phyloP scores from a whole-genome alignment of 352 stramenopile species.

The Phytophthora palmivora region DNA sequence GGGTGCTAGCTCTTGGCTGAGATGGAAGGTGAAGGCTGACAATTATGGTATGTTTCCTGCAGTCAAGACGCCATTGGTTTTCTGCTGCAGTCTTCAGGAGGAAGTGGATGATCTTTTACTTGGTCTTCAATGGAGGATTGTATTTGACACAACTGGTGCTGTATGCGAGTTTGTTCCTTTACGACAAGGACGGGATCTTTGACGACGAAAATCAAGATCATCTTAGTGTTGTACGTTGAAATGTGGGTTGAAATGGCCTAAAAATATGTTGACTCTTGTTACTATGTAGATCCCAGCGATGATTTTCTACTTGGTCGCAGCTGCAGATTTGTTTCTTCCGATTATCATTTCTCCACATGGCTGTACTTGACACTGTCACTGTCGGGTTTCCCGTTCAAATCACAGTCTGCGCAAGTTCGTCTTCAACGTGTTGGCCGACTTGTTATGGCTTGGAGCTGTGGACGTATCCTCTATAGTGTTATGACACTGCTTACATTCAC shows the following conservation, averaged over 20 bases:
- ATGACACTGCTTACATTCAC: constrained; percentile 90
- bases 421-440: constrained; percentile 66
- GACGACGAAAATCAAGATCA: constrained; percentile 75
- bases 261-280: constrained; percentile 6
- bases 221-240: constrained; percentile 62
- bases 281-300: constrained; percentile 67
- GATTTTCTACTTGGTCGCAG: constrained; percentile 86
- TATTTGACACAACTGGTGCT: constrained; percentile 91
- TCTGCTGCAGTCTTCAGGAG: constrained; percentile 83
- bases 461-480: constrained; percentile 88
- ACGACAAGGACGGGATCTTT: constrained; percentile 84
- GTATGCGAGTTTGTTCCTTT: constrained; percentile 90
- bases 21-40: constrained; percentile 6
- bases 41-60: constrained; percentile 11
- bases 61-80: constrained; percentile 92
- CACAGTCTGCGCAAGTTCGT: constrained; percentile 57
- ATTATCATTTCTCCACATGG: constrained; percentile 92
- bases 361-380: constrained; percentile 90
- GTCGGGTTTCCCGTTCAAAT: constrained; percentile 90
- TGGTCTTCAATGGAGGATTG: constrained; percentile 91
- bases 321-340: constrained; percentile 87
- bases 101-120: constrained; percentile 93
- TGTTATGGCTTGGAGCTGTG: constrained; percentile 85
- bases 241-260: constrained; percentile 1
- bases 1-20: constrained; percentile 2